These are phyloP conservation scores for Cryptomeria japonica DNA, from an alignment of 75 land plant species.

Conservation along the genomic window DNA sequence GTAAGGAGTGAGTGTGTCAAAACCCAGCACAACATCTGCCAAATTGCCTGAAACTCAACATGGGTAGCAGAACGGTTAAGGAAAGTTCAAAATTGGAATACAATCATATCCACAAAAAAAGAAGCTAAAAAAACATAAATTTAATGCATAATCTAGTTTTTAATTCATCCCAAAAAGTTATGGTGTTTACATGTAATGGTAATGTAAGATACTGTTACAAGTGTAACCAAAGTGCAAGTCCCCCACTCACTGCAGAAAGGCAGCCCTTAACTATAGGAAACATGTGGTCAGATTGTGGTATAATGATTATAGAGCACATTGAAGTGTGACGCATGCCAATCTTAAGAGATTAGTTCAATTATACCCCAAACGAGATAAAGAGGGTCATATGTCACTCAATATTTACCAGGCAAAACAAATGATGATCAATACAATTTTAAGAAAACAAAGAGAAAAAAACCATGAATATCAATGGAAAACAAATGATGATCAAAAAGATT, in stretches of 20 bases:
- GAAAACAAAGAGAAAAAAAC: neutral
- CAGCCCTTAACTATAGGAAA: neutral
- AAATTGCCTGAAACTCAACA: conserved; percentile 51
- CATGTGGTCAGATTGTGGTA: neutral
- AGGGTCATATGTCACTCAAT: neutral
- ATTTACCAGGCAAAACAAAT: neutral
- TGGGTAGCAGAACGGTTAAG: neutral
- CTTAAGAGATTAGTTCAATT: neutral
- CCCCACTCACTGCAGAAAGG: neutral
- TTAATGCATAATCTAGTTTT: neutral
- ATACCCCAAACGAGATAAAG: neutral
- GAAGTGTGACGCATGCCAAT: neutral
- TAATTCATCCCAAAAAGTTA: neutral
- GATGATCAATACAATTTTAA: neutral
- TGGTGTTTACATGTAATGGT: neutral
- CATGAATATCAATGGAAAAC: neutral
- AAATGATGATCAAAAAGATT: too few relatives aligned
- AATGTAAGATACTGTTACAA: neutral
- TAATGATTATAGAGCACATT: neutral
- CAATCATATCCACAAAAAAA: neutral
- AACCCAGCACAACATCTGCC: conserved; percentile 94
- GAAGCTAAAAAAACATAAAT: neutral
- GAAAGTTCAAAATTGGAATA: neutral
- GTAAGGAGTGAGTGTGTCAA: conserved; percentile 86
- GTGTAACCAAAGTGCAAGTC: neutral